phyloP scores from a whole-genome alignment of 306 rosid genomes.

The Prinsepia uniflora region DNA sequence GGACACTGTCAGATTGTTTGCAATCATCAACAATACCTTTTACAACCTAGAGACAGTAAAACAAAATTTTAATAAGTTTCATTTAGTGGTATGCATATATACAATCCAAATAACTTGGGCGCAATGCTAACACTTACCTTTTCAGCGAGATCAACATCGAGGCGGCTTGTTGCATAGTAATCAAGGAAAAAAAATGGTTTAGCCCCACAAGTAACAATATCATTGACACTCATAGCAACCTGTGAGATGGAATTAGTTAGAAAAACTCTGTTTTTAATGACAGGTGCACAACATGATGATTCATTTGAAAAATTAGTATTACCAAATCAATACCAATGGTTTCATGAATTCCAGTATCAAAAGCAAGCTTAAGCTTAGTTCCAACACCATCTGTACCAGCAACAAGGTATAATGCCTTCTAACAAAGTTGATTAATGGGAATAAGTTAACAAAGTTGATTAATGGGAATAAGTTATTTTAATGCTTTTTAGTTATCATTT shows the following conservation, averaged over 20 bases:
- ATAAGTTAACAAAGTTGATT: too few relatives aligned
- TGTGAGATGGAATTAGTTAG: constrained; percentile 19
- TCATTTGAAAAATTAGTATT: constrained; percentile 12
- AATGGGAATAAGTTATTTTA: too few relatives aligned
- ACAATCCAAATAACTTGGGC: constrained; percentile 5
- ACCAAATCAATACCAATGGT: constrained; percentile 97
- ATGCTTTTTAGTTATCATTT: too few relatives aligned
- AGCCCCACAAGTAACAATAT: constrained; percentile 91
- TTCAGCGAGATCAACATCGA: constrained; percentile 88
- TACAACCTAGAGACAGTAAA: constrained; percentile 51
- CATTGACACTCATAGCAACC: constrained; percentile 99
- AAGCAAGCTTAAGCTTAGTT: constrained; percentile 83
- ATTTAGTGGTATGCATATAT: neutral
- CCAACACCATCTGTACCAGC: constrained; percentile 98
- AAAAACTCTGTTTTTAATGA: neutral
- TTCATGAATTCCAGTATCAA: constrained; percentile 83
- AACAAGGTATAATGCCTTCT: constrained; percentile 69
- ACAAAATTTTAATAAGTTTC: constrained; percentile 3
- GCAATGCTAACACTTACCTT: constrained; percentile 42
- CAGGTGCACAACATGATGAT: neutral
- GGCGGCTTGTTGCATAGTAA: constrained; percentile 87
- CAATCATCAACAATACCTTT: constrained; percentile 92
- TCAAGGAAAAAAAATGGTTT: constrained; percentile 91
- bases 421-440: too few relatives aligned
- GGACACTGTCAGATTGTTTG: constrained; percentile 78